Conservation (phyloP, 1,284 basidiomycete genomes). For the Sporisorium iseilematis-ciliati region DNA sequence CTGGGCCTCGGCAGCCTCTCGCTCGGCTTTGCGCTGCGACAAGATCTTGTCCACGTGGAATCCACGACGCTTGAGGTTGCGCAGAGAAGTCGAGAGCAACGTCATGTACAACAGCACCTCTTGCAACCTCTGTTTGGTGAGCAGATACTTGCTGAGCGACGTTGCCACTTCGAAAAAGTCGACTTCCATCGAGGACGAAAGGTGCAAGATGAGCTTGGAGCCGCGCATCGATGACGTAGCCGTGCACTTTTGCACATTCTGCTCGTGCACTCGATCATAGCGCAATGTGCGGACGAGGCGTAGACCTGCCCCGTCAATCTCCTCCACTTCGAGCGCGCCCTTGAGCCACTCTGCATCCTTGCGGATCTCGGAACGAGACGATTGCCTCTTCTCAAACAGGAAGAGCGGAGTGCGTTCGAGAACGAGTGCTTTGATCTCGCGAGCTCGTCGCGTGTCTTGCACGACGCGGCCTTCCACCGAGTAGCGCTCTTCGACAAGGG, state of each 20-base stretch:
- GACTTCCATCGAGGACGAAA: slow-evolving; percentile 80
- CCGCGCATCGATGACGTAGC: slow-evolving; percentile 55
- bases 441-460: slow-evolving; percentile 56
- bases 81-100: slow-evolving; percentile 88
- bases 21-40: slow-evolving; percentile 82
- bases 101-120: slow-evolving; percentile 83
- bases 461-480: slow-evolving; percentile 72
- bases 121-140: slow-evolving; percentile 63
- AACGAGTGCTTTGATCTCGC: slow-evolving; percentile 71
- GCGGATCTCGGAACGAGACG: slow-evolving; percentile 75
- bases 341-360: slow-evolving; percentile 80
- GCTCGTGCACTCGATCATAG: slow-evolving; percentile 51
- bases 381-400: slow-evolving; percentile 85
- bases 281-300: slow-evolving; percentile 59
- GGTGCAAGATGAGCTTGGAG: slow-evolving; percentile 80
- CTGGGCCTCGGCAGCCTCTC: slow-evolving; percentile 74
- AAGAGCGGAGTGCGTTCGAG: slow-evolving; percentile 92
- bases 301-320: slow-evolving; percentile 63
- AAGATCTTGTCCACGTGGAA: slow-evolving; percentile 87
- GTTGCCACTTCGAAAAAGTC: slow-evolving; percentile 84
- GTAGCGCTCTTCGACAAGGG: slow-evolving; percentile 82
- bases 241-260: slow-evolving; percentile 63
- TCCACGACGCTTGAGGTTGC: slow-evolving; percentile 84
- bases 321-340: slow-evolving; percentile 73
- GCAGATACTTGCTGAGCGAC: slow-evolving; percentile 61